Evolutionary conservation across 805 yeast genomes (phyloP).

Genomic region (Barnettozyma botsteinii): DNA sequence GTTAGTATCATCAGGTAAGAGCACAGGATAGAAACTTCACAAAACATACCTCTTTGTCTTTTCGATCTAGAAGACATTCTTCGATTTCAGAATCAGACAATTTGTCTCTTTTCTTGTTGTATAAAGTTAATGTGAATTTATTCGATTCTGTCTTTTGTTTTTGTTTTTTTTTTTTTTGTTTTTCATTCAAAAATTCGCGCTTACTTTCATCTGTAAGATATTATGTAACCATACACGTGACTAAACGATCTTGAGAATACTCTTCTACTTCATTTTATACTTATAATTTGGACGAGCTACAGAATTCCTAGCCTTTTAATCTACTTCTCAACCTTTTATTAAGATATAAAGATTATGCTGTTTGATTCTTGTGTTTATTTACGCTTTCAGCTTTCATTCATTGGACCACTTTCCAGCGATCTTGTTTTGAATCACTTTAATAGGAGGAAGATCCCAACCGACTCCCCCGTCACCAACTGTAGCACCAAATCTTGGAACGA

Average conservation of each 20-base stretch:
- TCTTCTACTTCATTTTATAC: no score
- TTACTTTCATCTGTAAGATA: no score
- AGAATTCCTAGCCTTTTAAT: no score
- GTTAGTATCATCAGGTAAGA: no score
- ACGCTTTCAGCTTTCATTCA: conserved; percentile 10
- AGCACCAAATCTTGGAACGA: conserved; percentile 86
- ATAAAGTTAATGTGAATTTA: no score
- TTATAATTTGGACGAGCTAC: no score
- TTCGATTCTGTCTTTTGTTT: background rate
- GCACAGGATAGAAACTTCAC: background rate
- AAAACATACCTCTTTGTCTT: background rate
- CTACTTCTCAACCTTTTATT: no score
- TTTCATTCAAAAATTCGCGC: no score
- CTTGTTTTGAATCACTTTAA: conserved; percentile 69
- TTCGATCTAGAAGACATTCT: conserved; percentile 1
- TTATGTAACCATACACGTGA: no score
- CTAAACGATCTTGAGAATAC: no score
- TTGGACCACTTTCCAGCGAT: conserved; percentile 61
- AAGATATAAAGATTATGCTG: no score
- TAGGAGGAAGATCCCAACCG: conserved; percentile 88
- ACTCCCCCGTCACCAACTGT: conserved; percentile 74
- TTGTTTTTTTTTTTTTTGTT: background rate
- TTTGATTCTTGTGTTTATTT: conserved; percentile 4
- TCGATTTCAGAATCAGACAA: background rate
- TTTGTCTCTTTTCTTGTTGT: no score